A percentile compares a stretch with the other conserved stretches of the same genome.
phyloP scores from a whole-genome alignment of 2,329 filamentous ascomycete genomes.

The Amphichorda felina region DNA sequence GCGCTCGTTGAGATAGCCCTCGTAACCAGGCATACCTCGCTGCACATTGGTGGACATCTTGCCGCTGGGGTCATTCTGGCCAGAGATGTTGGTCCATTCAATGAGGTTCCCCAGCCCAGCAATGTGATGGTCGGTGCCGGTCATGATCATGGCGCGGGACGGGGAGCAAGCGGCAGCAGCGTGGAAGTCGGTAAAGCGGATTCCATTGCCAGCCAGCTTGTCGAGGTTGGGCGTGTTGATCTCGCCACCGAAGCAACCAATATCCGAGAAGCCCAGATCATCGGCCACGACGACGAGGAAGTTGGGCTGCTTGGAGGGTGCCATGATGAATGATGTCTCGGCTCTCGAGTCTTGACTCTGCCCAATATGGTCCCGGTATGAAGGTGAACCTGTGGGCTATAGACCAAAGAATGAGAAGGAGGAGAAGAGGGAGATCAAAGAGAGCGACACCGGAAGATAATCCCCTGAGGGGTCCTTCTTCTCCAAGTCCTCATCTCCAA shows the following conservation, averaged over 20 bases:
- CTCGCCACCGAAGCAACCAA: slow-evolving; percentile 36
- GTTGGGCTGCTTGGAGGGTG: slow-evolving; percentile 13
- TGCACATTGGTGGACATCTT: slow-evolving; percentile 21
- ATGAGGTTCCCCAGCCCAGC: slow-evolving; percentile 45
- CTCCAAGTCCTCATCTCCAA: no score
- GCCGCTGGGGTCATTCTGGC: slow-evolving; percentile 4
- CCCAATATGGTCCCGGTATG: no score
- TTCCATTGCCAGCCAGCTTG: slow-evolving; percentile 30
- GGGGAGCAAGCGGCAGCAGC: slow-evolving; percentile 54
- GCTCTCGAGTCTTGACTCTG: not conserved
- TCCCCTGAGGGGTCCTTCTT: no score
- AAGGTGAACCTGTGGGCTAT: no score
- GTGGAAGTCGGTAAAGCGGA: slow-evolving; percentile 50
- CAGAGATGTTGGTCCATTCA: slow-evolving; percentile 27
- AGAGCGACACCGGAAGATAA: no score
- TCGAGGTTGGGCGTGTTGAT: slow-evolving; percentile 45
- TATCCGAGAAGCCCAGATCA: slow-evolving; percentile 14
- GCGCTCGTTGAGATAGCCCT: slow-evolving; percentile 49
- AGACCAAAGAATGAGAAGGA: no score
- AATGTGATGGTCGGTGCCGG: slow-evolving; percentile 41
- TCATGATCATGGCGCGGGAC: slow-evolving; percentile 54
- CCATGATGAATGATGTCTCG: slow-evolving; percentile 3
- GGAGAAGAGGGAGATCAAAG: no score
- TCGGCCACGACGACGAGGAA: slow-evolving; percentile 16
- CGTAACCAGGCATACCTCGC: slow-evolving; percentile 46